Conservation (phyloP, 2,329 filamentous ascomycete species). For the Akanthomyces uredinophilus region DNA sequence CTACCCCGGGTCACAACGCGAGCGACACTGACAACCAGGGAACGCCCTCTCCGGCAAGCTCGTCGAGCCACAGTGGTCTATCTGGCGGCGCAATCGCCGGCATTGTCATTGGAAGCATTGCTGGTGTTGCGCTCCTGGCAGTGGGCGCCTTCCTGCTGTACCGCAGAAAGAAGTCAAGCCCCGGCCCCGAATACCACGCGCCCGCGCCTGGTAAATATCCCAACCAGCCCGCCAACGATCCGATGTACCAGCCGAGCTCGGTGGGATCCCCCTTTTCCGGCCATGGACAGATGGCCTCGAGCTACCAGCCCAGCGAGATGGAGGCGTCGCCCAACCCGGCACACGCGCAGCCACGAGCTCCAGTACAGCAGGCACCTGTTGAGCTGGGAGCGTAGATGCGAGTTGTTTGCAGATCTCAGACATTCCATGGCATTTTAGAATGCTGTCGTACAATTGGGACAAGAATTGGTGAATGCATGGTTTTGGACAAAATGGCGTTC, state of each 20-base stretch:
- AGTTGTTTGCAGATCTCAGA: not conserved
- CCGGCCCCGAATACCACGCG: not conserved
- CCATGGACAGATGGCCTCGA: not conserved
- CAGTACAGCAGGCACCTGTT: not conserved
- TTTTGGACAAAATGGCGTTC: not conserved
- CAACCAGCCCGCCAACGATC: not conserved
- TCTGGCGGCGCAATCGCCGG: conserved; percentile 15
- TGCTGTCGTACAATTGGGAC: not conserved
- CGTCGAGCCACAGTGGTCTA: not conserved
- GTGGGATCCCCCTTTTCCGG: not conserved
- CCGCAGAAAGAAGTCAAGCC: not conserved
- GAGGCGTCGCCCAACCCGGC: not conserved
- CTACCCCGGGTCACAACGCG: conserved; percentile 1
- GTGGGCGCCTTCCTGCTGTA: conserved; percentile 12
- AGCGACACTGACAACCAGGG: conserved; percentile 3
- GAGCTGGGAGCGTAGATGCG: not conserved
- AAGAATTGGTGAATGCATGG: too few species aligned
- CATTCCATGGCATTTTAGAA: not conserved
- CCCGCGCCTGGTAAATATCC: conserved; percentile 2
- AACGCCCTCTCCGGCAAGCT: not conserved
- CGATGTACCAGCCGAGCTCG: not conserved
- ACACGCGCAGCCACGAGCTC: not conserved
- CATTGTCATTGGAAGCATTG: conserved; percentile 11
- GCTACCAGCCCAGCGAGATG: conserved; percentile 8
- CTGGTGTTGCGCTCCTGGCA: conserved; percentile 1